Percentiles rank a stretch among this genome's conserved stretches.
Conservation (phyloP, 345 rosid genomes). For the Syzygium grande region DNA sequence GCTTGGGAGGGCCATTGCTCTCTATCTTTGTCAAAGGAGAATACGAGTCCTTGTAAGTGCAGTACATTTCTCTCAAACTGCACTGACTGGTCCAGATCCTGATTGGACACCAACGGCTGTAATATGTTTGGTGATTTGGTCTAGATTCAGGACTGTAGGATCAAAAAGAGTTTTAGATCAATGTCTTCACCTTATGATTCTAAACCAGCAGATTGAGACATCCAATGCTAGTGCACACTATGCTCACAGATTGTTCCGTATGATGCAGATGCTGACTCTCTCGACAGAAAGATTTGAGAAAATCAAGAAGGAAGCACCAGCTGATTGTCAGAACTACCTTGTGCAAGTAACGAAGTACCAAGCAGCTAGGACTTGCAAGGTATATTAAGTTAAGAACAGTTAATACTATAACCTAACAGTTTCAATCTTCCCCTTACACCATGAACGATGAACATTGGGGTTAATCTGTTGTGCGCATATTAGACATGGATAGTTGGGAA, state of each 20-base stretch:
- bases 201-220: neutral
- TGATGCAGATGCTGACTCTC: slow-evolving; percentile 73
- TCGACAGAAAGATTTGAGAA: slow-evolving; percentile 82
- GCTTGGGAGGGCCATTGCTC: slow-evolving; percentile 96
- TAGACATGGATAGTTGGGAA: slow-evolving; percentile 99
- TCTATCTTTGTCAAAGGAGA: slow-evolving; percentile 73
- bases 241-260: neutral
- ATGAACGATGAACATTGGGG: neutral
- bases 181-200: neutral
- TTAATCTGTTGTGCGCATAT: neutral
- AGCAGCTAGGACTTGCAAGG: slow-evolving; percentile 88
- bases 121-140: neutral
- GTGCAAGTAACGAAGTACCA: slow-evolving; percentile 95
- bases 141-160: neutral
- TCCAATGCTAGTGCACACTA: neutral
- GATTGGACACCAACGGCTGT: neutral
- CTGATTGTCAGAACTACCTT: slow-evolving; percentile 63
- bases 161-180: neutral
- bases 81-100: neutral
- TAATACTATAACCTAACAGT: neutral
- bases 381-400: slow-evolving; percentile 1
- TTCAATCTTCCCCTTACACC: neutral
- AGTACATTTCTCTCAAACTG: neutral
- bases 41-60: slow-evolving; percentile 78
- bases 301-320: slow-evolving; percentile 79